Percentiles rank a stretch among this genome's conserved stretches.
These are phyloP conservation scores for Gnomoniopsis smithogilvyi DNA, from an alignment of 2,329 filamentous ascomycete genomes.

Conservation along the genomic window DNA sequence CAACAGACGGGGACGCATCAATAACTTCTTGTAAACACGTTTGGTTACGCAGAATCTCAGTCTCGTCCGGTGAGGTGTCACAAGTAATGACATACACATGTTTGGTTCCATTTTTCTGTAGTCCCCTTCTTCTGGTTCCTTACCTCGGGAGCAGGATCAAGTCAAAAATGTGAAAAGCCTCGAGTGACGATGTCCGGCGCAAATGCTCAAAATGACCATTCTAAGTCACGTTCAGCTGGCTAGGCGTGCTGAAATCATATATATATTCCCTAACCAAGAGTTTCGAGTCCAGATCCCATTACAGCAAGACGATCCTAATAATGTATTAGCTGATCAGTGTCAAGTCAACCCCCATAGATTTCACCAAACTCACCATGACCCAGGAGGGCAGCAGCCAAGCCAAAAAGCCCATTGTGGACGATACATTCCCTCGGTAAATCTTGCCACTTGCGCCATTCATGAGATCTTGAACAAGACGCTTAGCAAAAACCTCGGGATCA, in stretches of 20 bases:
- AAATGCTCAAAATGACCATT: too few relatives aligned
- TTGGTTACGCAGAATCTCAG: too few relatives aligned
- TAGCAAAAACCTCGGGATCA: neutral
- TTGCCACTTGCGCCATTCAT: neutral
- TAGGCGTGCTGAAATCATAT: neutral
- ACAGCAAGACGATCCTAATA: neutral
- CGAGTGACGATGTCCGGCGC: too few relatives aligned
- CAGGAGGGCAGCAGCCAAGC: neutral
- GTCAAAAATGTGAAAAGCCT: too few relatives aligned
- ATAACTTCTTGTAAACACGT: too few relatives aligned
- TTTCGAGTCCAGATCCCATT: neutral
- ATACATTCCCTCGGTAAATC: constrained; percentile 1
- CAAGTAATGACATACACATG: too few relatives aligned
- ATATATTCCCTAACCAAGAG: neutral
- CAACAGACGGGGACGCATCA: too few relatives aligned
- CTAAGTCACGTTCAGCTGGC: too few relatives aligned
- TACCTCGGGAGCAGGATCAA: too few relatives aligned
- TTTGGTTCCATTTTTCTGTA: too few relatives aligned
- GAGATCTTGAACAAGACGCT: neutral
- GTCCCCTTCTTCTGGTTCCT: too few relatives aligned
- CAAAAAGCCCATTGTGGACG: neutral
- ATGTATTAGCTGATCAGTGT: neutral
- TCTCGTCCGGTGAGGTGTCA: too few relatives aligned
- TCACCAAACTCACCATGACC: neutral
- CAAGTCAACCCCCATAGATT: neutral